Conservation (phyloP, 495 filamentous ascomycete genomes). For the Lineolata rhizophorae region DNA sequence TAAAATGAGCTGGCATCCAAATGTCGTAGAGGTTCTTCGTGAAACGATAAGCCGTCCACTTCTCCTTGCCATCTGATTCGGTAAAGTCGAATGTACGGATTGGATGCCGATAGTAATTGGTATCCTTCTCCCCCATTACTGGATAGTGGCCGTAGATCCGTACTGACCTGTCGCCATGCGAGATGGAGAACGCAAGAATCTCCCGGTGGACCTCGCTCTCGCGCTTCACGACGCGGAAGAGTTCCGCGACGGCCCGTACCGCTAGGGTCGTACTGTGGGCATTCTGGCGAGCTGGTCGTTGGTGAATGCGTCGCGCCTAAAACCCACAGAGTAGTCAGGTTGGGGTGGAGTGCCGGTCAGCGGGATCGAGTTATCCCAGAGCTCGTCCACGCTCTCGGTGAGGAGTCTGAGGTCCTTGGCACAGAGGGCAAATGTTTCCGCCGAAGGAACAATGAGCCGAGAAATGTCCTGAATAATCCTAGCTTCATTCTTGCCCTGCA, state of each 20-base stretch:
- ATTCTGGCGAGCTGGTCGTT: slow-evolving; percentile 20
- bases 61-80: slow-evolving; percentile 14
- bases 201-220: slow-evolving; percentile 19
- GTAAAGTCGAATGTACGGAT: slow-evolving; percentile 14
- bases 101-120: slow-evolving; percentile 14
- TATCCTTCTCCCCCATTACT: slow-evolving; percentile 3
- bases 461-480: slow-evolving; percentile 2
- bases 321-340: slow-evolving; percentile 14
- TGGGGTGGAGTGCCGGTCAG: slow-evolving; percentile 9
- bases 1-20: slow-evolving; percentile 1
- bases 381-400: slow-evolving; percentile 8
- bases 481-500: slow-evolving; percentile 2
- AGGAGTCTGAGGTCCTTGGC: slow-evolving; percentile 2
- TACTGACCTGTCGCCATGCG: slow-evolving; percentile 19
- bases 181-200: slow-evolving; percentile 26
- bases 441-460: slow-evolving; percentile 2
- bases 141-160: slow-evolving; percentile 11
- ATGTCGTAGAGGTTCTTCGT: slow-evolving; percentile 5
- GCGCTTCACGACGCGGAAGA: slow-evolving; percentile 15
- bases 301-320: slow-evolving; percentile 21
- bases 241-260: slow-evolving; percentile 15
- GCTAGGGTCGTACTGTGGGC: slow-evolving; percentile 17
- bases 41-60: slow-evolving; percentile 5
- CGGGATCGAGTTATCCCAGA: slow-evolving; percentile 8
- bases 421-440: slow-evolving; percentile 1